Conservation (phyloP, 164 flowering plant species). For the Annona squamosa region DNA sequence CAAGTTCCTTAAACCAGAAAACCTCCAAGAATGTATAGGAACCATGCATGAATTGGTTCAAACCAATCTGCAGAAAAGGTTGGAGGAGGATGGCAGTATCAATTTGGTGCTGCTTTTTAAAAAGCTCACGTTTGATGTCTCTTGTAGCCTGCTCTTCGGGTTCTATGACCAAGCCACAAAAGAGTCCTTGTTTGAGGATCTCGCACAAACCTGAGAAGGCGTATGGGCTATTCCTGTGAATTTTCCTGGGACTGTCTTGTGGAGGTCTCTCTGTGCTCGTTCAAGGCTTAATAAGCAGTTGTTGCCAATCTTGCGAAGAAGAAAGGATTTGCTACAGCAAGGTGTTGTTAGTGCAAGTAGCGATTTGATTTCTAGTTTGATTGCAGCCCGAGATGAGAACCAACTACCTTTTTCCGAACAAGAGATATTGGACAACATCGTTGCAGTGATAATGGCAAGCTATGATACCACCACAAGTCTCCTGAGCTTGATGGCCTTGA, state of each 20-base stretch:
- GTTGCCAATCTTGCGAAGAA: slow-evolving; percentile 10
- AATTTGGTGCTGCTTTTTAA: slow-evolving; percentile 9
- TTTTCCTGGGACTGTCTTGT: slow-evolving; percentile 15
- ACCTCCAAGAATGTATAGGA: slow-evolving; percentile 14
- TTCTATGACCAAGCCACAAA: slow-evolving; percentile 8
- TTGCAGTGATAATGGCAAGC: slow-evolving; percentile 9
- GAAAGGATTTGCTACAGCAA: slow-evolving; percentile 7
- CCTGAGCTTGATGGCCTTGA: slow-evolving; percentile 17
- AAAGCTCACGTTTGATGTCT: slow-evolving; percentile 15
- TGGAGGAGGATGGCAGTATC: slow-evolving; percentile 8
- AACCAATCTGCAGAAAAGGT: slow-evolving; percentile 2
- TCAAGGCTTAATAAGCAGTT: slow-evolving; percentile 9
- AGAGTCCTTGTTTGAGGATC: slow-evolving; percentile 12
- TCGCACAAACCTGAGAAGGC: slow-evolving; percentile 8
- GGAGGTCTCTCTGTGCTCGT: slow-evolving; percentile 10
- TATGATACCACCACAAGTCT: slow-evolving; percentile 19
- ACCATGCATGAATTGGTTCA: slow-evolving; percentile 14
- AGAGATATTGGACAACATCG: slow-evolving; percentile 11
- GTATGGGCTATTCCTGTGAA: slow-evolving; percentile 17
- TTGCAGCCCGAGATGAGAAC: slow-evolving; percentile 11
- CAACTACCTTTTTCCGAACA: slow-evolving; percentile 8
- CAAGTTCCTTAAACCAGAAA: slow-evolving; percentile 22
- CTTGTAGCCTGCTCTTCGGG: slow-evolving; percentile 17
- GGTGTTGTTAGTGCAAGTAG: slow-evolving; percentile 7
- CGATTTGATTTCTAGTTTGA: slow-evolving; percentile 13